These are phyloP conservation scores for Quercus lobata DNA, from an alignment of 331 rosid genomes.

Conservation along the genomic window DNA sequence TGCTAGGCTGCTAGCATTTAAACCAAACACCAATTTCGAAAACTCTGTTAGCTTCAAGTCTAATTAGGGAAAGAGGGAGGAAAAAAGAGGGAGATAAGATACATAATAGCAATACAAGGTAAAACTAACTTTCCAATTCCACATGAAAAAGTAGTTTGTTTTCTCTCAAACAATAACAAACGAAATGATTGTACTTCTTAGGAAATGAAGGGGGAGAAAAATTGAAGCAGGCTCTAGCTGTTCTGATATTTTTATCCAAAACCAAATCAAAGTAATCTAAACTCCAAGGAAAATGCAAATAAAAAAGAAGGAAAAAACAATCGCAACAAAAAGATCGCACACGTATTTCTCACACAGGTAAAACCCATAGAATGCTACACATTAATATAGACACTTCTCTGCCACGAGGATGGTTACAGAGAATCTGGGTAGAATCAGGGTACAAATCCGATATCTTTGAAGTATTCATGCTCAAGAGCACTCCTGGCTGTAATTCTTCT, in stretches of 20 bases:
- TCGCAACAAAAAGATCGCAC: conserved; percentile 20
- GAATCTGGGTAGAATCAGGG: conserved; percentile 58
- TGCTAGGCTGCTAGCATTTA: too few relatives aligned
- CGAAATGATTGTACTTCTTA: background rate
- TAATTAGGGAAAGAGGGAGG: background rate
- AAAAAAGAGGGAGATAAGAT: background rate
- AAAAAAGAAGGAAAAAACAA: background rate
- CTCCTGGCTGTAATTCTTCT: conserved; percentile 75
- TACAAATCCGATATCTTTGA: conserved; percentile 71
- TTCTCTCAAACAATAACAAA: background rate
- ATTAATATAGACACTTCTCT: conserved; percentile 52
- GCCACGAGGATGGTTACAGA: conserved; percentile 20
- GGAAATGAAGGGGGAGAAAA: background rate
- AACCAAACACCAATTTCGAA: too few relatives aligned
- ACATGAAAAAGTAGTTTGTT: background rate
- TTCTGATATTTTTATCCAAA: conserved; percentile 18
- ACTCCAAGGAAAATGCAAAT: conserved; percentile 4
- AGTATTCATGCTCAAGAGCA: conserved; percentile 86
- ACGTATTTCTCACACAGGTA: conserved; percentile 49
- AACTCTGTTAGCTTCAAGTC: background rate
- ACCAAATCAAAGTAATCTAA: conserved; percentile 18
- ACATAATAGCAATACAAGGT: background rate
- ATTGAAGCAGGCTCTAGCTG: conserved; percentile 18
- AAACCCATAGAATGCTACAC: conserved; percentile 56
- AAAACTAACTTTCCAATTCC: background rate